Conservation (phyloP, 2,329 filamentous ascomycete genomes). For the Beauveria scarabaeidicola region DNA sequence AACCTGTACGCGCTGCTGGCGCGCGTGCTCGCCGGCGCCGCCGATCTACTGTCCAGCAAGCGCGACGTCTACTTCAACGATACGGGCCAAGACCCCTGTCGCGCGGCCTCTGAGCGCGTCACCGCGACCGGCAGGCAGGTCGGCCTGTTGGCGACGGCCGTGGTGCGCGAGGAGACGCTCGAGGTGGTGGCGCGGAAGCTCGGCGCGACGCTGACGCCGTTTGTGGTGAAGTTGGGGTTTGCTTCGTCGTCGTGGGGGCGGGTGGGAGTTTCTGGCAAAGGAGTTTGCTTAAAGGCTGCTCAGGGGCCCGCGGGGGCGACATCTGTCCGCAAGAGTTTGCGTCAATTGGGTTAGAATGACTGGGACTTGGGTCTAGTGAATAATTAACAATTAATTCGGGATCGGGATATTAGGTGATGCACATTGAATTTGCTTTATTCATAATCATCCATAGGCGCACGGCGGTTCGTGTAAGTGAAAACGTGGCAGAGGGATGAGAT, state of each 20-base stretch:
- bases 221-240: slow-evolving; percentile 26
- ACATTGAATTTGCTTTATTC: too few relatives aligned
- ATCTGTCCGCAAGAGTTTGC: too few relatives aligned
- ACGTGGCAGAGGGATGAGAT: too few relatives aligned
- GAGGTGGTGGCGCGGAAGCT: slow-evolving; percentile 19
- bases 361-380: too few relatives aligned
- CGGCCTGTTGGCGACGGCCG: slow-evolving; percentile 21
- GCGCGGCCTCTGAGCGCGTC: slow-evolving; percentile 26
- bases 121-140: slow-evolving; percentile 24
- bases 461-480: too few relatives aligned
- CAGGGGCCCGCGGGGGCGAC: too few relatives aligned
- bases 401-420: too few relatives aligned
- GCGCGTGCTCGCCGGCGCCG: slow-evolving; percentile 22
- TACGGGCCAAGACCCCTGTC: slow-evolving; percentile 32
- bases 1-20: slow-evolving; percentile 30
- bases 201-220: slow-evolving; percentile 12
- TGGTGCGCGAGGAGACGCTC: slow-evolving; percentile 21
- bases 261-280: slow-evolving; percentile 17
- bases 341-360: too few relatives aligned
- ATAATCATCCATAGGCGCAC: too few relatives aligned
- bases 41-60: slow-evolving; percentile 25
- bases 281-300: too few relatives aligned
- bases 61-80: slow-evolving; percentile 34
- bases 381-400: too few relatives aligned
- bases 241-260: slow-evolving; percentile 20